Evolutionary conservation across 2,329 filamentous ascomycete genomes (phyloP).

Genomic region (Sodiomyces alkalinus): DNA sequence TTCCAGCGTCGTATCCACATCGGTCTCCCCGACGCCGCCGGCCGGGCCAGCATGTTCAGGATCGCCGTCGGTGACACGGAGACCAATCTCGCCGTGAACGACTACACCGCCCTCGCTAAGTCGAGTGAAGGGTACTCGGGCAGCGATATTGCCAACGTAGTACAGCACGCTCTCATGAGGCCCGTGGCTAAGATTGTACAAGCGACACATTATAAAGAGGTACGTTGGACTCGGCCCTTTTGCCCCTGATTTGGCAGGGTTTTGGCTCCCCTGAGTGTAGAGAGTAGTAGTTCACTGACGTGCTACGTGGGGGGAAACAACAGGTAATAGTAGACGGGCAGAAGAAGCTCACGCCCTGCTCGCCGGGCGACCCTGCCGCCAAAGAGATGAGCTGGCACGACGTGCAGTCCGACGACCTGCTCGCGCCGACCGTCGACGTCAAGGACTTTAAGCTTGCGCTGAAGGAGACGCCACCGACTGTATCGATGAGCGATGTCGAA

Average conservation of each 20-base stretch:
- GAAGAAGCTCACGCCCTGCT: constrained; percentile 73
- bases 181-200: constrained; percentile 93
- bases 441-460: constrained; percentile 93
- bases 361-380: constrained; percentile 73
- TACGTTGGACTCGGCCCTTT: constrained; percentile 25
- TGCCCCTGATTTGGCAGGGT: background rate
- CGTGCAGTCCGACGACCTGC: constrained; percentile 66
- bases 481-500: constrained; percentile 71
- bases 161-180: constrained; percentile 95
- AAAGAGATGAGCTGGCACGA: constrained; percentile 91
- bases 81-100: constrained; percentile 61
- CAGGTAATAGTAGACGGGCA: constrained; percentile 52
- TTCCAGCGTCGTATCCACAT: constrained; percentile 97
- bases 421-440: constrained; percentile 72
- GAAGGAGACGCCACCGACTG: constrained; percentile 75
- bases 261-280: constrained; percentile 24
- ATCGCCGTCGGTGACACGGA: constrained; percentile 86
- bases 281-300: no score
- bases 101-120: constrained; percentile 67
- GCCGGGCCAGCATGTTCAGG: constrained; percentile 89
- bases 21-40: constrained; percentile 72
- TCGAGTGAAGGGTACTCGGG: constrained; percentile 90
- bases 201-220: constrained; percentile 94
- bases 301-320: no score
- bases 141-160: constrained; percentile 88